Evolutionary conservation across 805 yeast species (phyloP).

Genomic region (Monosporozyma aquatica): DNA sequence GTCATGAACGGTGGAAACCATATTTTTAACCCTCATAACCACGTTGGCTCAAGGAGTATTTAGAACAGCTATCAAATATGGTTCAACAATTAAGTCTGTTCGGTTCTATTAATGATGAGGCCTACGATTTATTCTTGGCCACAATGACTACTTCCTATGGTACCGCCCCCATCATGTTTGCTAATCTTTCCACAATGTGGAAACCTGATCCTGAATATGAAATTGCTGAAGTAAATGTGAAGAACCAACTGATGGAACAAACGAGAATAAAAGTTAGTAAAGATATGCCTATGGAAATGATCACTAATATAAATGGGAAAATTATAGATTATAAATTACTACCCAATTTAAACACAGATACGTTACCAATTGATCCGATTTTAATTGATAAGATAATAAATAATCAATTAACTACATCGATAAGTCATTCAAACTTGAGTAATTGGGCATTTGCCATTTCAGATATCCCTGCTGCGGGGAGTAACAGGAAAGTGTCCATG

Average conservation of each 20-base stretch:
- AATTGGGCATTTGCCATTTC: slow-evolving; percentile 55
- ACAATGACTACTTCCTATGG: slow-evolving; percentile 26
- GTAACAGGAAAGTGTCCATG: slow-evolving; percentile 43
- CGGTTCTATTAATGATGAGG: slow-evolving; percentile 23
- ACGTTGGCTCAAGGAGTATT: too few relatives aligned
- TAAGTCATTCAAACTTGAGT: neutral
- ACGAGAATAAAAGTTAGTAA: slow-evolving; percentile 24
- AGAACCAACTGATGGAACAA: slow-evolving; percentile 27
- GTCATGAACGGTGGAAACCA: too few relatives aligned
- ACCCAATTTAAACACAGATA: slow-evolving; percentile 10
- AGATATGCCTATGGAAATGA: slow-evolving; percentile 16
- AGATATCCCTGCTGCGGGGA: slow-evolving; percentile 74
- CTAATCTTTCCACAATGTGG: slow-evolving; percentile 22
- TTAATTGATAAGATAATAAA: slow-evolving; percentile 1
- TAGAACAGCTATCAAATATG: too few relatives aligned
- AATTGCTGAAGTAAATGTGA: slow-evolving; percentile 20
- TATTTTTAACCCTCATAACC: too few relatives aligned
- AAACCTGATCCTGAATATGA: slow-evolving; percentile 23
- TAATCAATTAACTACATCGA: neutral
- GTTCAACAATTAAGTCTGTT: slow-evolving; percentile 28
- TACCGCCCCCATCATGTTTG: slow-evolving; percentile 23
- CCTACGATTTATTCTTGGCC: slow-evolving; percentile 22
- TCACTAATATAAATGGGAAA: neutral
- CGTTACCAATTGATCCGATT: slow-evolving; percentile 11
- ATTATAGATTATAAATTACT: slow-evolving; percentile 15